These are phyloP conservation scores for Eurotiales sp. DNA, from an alignment of 2,329 filamentous ascomycete genomes.

Conservation along the genomic window DNA sequence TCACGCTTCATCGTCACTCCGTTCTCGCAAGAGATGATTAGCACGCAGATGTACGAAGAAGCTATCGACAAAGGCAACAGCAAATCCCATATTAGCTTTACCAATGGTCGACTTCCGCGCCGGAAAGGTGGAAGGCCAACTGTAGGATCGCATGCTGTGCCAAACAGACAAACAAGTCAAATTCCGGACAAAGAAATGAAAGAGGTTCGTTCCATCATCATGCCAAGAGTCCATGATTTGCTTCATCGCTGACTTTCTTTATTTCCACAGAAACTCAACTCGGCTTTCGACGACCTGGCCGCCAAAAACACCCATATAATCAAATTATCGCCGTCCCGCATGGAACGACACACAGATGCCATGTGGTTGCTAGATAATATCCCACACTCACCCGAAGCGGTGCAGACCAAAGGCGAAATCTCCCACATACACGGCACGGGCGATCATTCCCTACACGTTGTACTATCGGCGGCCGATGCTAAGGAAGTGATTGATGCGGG, in stretches of 20 bases:
- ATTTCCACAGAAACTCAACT: slow-evolving; percentile 22
- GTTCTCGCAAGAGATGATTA: slow-evolving; percentile 25
- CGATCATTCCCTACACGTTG: slow-evolving; percentile 74
- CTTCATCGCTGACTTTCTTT: background rate
- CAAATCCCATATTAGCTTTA: slow-evolving; percentile 14
- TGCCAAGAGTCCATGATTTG: background rate
- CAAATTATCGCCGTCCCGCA: slow-evolving; percentile 22
- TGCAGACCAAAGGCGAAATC: slow-evolving; percentile 61
- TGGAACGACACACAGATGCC: slow-evolving; percentile 25
- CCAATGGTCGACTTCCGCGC: slow-evolving; percentile 17
- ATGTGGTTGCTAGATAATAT: slow-evolving; percentile 25
- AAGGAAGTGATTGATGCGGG: slow-evolving; percentile 69
- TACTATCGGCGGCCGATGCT: slow-evolving; percentile 76
- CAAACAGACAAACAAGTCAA: slow-evolving; percentile 29
- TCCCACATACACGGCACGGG: slow-evolving; percentile 69
- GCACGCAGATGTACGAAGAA: slow-evolving; percentile 24
- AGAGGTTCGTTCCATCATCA: slow-evolving; percentile 20
- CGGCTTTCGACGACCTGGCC: slow-evolving; percentile 21
- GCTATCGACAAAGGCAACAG: slow-evolving; percentile 18
- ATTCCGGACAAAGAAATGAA: slow-evolving; percentile 21
- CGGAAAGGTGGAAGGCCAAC: slow-evolving; percentile 20
- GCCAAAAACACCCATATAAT: slow-evolving; percentile 26
- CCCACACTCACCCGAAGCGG: slow-evolving; percentile 18
- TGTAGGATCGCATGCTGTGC: slow-evolving; percentile 27
- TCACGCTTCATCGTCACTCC: slow-evolving; percentile 24